A percentile compares a stretch with the other conserved stretches of the same genome.
These are phyloP conservation scores for Colletotrichum sp. DNA, from an alignment of 2,329 filamentous ascomycete species.

Conservation along the genomic window DNA sequence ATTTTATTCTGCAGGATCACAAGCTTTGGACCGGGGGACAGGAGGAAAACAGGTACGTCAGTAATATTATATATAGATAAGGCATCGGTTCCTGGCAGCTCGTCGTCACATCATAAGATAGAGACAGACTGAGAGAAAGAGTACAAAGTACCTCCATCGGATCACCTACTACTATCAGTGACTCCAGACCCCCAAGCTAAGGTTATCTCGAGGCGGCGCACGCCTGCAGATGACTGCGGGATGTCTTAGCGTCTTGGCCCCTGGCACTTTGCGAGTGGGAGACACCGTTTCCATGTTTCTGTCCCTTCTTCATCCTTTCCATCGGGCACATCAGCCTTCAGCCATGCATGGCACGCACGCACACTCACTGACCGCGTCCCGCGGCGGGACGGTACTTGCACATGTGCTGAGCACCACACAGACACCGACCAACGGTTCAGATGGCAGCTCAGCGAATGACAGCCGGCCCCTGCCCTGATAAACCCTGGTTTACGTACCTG, in stretches of 20 bases:
- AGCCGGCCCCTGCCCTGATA: constrained; percentile 7
- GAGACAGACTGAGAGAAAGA: neutral
- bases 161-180: constrained; percentile 8
- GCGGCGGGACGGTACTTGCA: neutral
- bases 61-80: constrained; percentile 18
- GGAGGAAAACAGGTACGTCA: constrained; percentile 14
- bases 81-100: constrained; percentile 10
- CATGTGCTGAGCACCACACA: neutral
- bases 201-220: neutral
- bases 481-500: constrained; percentile 37
- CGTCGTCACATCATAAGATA: constrained; percentile 21
- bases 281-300: neutral
- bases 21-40: neutral
- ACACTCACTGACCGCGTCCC: neutral
- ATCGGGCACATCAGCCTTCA: neutral
- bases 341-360: neutral
- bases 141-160: neutral
- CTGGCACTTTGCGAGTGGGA: neutral
- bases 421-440: constrained; percentile 18
- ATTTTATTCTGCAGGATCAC: neutral
- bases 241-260: constrained; percentile 13
- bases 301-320: neutral
- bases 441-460: constrained; percentile 22
- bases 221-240: constrained; percentile 1
- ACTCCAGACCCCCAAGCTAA: neutral